These are phyloP conservation scores for Periconia macrospinosa DNA, from an alignment of 2,329 filamentous ascomycete genomes.

Conservation along the genomic window DNA sequence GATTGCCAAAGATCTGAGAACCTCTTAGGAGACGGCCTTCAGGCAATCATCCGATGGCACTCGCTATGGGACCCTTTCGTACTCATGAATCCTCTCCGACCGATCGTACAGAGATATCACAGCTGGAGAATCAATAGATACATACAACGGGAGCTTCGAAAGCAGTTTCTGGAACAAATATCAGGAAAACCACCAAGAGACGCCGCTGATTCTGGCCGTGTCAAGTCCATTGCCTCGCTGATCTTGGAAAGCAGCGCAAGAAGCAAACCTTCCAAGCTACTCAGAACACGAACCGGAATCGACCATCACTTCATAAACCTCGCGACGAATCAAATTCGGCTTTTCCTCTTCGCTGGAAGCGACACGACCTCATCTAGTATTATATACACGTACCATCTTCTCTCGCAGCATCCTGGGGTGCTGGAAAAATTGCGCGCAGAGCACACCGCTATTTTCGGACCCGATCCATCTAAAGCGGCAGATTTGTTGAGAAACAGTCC, in stretches of 20 bases:
- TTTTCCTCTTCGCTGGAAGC: slow-evolving; percentile 42
- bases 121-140: slow-evolving; percentile 14
- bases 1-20: slow-evolving; percentile 12
- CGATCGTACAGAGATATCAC: slow-evolving; percentile 27
- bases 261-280: no score
- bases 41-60: no score
- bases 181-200: no score
- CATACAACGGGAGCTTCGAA: background rate
- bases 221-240: no score
- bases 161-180: no score
- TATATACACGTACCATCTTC: slow-evolving; percentile 30
- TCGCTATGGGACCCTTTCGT: slow-evolving; percentile 13
- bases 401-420: slow-evolving; percentile 26
- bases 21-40: background rate
- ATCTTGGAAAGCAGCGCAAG: no score
- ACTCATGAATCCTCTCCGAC: slow-evolving; percentile 35
- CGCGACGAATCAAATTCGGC: slow-evolving; percentile 10
- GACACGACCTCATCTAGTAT: slow-evolving; percentile 39
- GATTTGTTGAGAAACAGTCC: slow-evolving; percentile 21
- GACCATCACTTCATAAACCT: background rate
- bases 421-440: slow-evolving; percentile 28
- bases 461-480: slow-evolving; percentile 10
- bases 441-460: slow-evolving; percentile 34
- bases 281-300: no score
- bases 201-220: no score